Percentiles rank a stretch among this genome's conserved stretches.
Evolutionary conservation across 2,329 filamentous ascomycete genomes (phyloP).

Genomic region (Pseudopithomyces chartarum): DNA sequence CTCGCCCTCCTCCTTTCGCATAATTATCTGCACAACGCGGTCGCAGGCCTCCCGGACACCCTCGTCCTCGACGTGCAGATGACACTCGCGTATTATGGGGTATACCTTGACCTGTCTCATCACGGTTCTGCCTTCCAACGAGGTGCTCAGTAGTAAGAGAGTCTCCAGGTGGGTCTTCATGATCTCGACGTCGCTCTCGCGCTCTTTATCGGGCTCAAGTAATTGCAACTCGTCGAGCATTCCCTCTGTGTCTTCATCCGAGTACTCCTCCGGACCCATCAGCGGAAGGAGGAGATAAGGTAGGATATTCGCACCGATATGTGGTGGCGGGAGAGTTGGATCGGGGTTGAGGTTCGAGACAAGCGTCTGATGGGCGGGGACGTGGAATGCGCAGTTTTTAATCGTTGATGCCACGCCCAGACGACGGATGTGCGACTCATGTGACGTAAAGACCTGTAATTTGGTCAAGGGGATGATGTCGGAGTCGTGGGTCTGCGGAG

Average conservation of each 20-base stretch:
- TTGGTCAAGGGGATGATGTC: conserved; percentile 86
- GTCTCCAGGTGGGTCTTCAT: conserved; percentile 90
- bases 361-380: conserved; percentile 72
- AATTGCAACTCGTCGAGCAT: conserved; percentile 93
- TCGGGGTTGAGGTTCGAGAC: conserved; percentile 53
- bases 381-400: conserved; percentile 90
- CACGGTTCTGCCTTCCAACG: conserved; percentile 72
- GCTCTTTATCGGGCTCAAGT: conserved; percentile 84
- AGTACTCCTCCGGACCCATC: conserved; percentile 85
- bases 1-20: conserved; percentile 74
- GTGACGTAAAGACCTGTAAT: conserved; percentile 92
- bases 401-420: conserved; percentile 96
- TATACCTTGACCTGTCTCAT: conserved; percentile 83
- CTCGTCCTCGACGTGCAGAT: conserved; percentile 77
- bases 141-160: conserved; percentile 80
- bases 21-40: conserved; percentile 84
- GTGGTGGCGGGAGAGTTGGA: conserved; percentile 47
- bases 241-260: conserved; percentile 79
- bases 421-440: conserved; percentile 78
- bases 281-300: conserved; percentile 90
- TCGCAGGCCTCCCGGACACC: conserved; percentile 84
- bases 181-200: conserved; percentile 77
- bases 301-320: conserved; percentile 77
- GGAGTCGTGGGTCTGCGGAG: conserved; percentile 74
- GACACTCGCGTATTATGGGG: conserved; percentile 84